A percentile compares a stretch with the other conserved stretches of the same genome.
Evolutionary conservation across 2,329 filamentous ascomycete genomes (phyloP).

Genomic region (Phaeophleospora eucalypticola): DNA sequence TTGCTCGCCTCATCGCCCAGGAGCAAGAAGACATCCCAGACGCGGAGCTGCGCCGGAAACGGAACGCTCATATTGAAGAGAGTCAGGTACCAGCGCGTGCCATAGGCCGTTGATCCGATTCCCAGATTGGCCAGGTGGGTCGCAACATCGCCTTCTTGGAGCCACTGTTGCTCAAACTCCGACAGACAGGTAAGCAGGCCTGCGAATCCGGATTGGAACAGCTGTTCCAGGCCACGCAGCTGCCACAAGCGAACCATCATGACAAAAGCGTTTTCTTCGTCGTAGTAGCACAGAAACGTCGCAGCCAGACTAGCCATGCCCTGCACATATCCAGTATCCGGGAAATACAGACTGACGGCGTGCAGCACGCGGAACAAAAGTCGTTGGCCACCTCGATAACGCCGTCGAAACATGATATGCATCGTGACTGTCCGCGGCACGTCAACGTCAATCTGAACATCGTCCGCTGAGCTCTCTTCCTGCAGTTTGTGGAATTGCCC

Average conservation of each 20-base stretch:
- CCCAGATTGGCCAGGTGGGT: conserved; percentile 70
- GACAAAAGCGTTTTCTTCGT: conserved; percentile 89
- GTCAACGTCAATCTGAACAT: conserved; percentile 95
- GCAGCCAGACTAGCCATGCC: conserved; percentile 94
- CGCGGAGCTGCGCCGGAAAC: conserved; percentile 85
- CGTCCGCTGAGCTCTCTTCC: conserved; percentile 72
- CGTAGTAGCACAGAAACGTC: conserved; percentile 91
- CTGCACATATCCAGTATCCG: conserved; percentile 90
- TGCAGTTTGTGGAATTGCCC: conserved; percentile 69
- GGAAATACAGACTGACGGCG: conserved; percentile 84
- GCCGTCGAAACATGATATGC: conserved; percentile 93
- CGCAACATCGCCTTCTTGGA: conserved; percentile 71
- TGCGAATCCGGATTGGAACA: conserved; percentile 80
- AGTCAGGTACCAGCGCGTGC: conserved; percentile 94
- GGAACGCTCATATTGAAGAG: conserved; percentile 96
- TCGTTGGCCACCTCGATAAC: conserved; percentile 88
- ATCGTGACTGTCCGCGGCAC: conserved; percentile 91
- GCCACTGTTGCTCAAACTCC: conserved; percentile 82
- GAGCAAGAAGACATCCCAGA: conserved; percentile 98
- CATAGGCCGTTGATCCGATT: conserved; percentile 88
- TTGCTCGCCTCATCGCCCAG: conserved; percentile 61
- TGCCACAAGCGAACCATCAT: conserved; percentile 97
- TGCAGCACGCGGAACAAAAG: conserved; percentile 90
- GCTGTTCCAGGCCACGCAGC: conserved; percentile 74
- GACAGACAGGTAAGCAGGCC: conserved; percentile 81